Evolutionary conservation across 768 basidiomycete genomes (phyloP), one percentile per base, ranked within the genome.

Genomic region (Mycena amicta): DNA sequence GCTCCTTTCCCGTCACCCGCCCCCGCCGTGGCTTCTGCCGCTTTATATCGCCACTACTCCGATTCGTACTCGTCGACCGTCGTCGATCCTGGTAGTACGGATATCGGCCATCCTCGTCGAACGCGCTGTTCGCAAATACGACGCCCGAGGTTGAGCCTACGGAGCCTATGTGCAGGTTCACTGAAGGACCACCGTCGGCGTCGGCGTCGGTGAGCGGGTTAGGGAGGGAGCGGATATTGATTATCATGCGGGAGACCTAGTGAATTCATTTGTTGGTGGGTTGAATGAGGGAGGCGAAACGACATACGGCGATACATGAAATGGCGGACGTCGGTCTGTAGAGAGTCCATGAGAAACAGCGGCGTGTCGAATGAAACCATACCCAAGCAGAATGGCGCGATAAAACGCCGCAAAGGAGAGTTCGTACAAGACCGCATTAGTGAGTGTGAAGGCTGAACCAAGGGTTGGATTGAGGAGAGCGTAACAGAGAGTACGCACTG

Each of bases 381-480:
- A 43, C 41, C 47, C 47, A 13, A 49, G 47, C 5, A 49, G 47
- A 49, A 49, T 49, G 12, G 47, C 22, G 26, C 47, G 26, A 49
- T 49, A 49, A 23, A 49, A 49, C 6, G 47, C 23, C 5, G 25
- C 22, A n/a, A 49, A 49, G 27, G 22, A 26, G 47, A 26, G 12
- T 20, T 49, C 47, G 26, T 49, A 49, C 15, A 49, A 8, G 6
- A 49, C 5, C 25, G 56, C 49, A 37, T 64, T 64, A 4, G 59
- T 22, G 8, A 64, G 53, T 1, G 62, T 60, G 41, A 64, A 64
- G 1, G 62, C 62, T 64, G 6, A 8, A 15, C 4, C 18, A 20
- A 20, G 29, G 13, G n/a, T 15, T 30, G 1, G 8, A 2, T 15
- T 3, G 25, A 22, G 50, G 18, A 54, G 39, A 2, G 18, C 18